Base-by-base conservation (phyloP, 2,329 filamentous ascomycete genomes). In the Calonectria naviculata region DNA sequence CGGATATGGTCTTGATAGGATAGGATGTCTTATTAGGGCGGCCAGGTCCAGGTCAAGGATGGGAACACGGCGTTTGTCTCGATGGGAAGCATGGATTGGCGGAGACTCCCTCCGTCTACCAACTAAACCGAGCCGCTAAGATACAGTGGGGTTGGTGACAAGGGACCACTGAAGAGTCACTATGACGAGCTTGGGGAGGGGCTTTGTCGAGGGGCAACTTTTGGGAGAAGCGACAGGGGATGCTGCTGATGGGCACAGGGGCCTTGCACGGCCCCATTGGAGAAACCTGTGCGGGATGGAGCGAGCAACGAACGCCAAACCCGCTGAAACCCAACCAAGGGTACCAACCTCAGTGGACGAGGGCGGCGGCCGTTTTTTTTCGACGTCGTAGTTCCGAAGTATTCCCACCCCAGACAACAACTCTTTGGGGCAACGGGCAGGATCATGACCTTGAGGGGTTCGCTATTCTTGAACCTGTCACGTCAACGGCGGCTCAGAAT, bases 391-490 rank as follows among this genome's bases (percentile, higher is more conserved):
- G 68, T 68, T 54, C 71, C 72, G 72, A 72, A 70, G 72, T 72
- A 74, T 72, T 71, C 62, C 72, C 71, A 71, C 62, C 49, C 58
- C 26, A 41, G 36, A 38, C 29, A 61, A 68, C 56, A 56, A 47
- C 67, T 38, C 60, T 52, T 54, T 41, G 46, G n/a, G 31, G 31
- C 44, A 28, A 38, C 46, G 49, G 52, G 38, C 46, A 65, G 63
- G 65, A 56, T 71, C 70, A 70, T 73, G 73, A 71, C 66, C 63
- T 68, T 71, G 68, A 71, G 71, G 68, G 71, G 71, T 60, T 70
- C 63, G 31, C 38, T 56, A 49, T 64, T 62, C 44, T 69, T n/a
- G 54, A 71, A 42, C 56, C 65, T 64, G 44, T 65, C 49, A 68
- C 58, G 54, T 63, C 67, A 64, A 72, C 67, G 71, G 64, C 52